Evolutionary conservation across 495 filamentous ascomycete species (phyloP), one percentile per base, ranked within the genome.

Genomic region (Aspergillus biplanus): DNA sequence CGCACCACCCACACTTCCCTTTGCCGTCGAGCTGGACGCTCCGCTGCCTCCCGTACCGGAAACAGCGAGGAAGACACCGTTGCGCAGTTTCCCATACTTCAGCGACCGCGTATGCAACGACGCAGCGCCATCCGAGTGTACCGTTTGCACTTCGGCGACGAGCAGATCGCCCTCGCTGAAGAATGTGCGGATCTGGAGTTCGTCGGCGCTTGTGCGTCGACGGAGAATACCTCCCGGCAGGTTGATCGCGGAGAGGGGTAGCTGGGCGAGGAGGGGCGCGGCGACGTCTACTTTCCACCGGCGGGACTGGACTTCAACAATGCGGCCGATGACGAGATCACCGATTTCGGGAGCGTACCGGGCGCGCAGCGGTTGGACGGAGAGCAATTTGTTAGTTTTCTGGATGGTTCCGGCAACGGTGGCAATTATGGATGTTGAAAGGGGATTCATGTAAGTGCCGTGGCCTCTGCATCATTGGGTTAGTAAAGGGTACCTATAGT

Each of bases 301-400:
- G 72, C 87, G 87, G 7, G 88, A 85, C 70, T 97, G 92, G 15
- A 98, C 95, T 70, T 93, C 90, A 63, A 94, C 86, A 66, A 99
- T 97, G 61, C 95, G 88, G 44, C 95, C 96, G 6, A 99, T 88
- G 5, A 99, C 91, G 3, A 98, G 83, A 76, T 99, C 95, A 61
- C 95, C 95, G 64, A 99, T 96, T 73, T 97, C 92, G 33, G 95
- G 95, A 0, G 86, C 91, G 78, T 99, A 99, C 42, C 96, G 90
- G n/a, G 95, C 91, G 52, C 92, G 90, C 3, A 99, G 81, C 0
- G 95, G 93, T 4, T 85, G 84, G 46, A 99, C 90, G 35, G 91
- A 96, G 53, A 99, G 87, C 5, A 99, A 85, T 75, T 98, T 99
- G 83, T 99, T 99, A 61, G 93, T 97, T 65, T 92, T 93, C 54